Conservation (phyloP, 768 basidiomycete species). For the Glaciozyma antarctica region DNA sequence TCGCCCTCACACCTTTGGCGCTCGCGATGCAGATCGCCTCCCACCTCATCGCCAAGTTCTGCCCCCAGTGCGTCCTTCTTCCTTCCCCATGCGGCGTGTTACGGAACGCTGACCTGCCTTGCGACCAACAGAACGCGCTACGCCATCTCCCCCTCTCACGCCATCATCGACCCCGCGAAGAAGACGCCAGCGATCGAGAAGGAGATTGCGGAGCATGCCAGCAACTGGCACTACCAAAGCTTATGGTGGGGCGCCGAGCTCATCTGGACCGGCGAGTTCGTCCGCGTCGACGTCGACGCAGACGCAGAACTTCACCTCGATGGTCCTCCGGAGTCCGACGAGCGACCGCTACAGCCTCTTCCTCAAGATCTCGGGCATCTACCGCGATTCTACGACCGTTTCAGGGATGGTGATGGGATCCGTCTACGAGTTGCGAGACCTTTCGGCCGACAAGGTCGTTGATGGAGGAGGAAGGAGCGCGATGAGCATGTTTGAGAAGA, state of each 20-base stretch:
- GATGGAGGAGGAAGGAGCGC: not conserved
- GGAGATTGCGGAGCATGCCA: slow-evolving; percentile 14
- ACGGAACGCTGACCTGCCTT: slow-evolving; percentile 21
- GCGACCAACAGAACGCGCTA: slow-evolving; percentile 12
- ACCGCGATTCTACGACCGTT: slow-evolving; percentile 6
- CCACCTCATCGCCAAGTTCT: slow-evolving; percentile 56
- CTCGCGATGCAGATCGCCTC: slow-evolving; percentile 64
- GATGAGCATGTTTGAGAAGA: slow-evolving; percentile 17
- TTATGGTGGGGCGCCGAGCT: slow-evolving; percentile 19
- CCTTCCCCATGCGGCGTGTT: slow-evolving; percentile 39
- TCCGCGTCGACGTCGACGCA: slow-evolving; percentile 41
- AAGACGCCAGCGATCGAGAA: not conserved
- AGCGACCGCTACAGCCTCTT: not conserved
- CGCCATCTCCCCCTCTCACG: not conserved
- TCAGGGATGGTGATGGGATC: not conserved
- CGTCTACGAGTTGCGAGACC: slow-evolving; percentile 9
- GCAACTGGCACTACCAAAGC: slow-evolving; percentile 17
- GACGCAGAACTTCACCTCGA: slow-evolving; percentile 15
- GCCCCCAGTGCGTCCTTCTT: slow-evolving; percentile 63
- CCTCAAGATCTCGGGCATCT: slow-evolving; percentile 7
- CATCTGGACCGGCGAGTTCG: slow-evolving; percentile 24
- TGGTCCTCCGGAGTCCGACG: not conserved
- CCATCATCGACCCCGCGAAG: slow-evolving; percentile 39
- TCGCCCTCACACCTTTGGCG: slow-evolving; percentile 56
- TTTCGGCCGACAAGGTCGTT: not conserved